Base-by-base conservation (phyloP, 2,329 filamentous ascomycete genomes). In the Trichoderma atrobrunneum region DNA sequence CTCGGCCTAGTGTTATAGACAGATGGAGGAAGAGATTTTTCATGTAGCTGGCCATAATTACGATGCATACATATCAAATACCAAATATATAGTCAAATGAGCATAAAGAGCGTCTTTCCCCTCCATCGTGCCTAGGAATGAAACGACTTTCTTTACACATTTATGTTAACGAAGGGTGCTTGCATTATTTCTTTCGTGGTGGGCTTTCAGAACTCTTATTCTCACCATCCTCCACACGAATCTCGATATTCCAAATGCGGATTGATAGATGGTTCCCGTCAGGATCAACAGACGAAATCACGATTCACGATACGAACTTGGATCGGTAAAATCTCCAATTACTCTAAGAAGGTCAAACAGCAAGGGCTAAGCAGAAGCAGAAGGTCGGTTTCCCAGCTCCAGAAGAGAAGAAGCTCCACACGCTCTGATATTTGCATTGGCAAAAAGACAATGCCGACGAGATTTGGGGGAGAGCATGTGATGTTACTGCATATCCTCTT, bases 21-120 rank as follows among this genome's bases (percentile, higher is more conserved):
- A 57, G 60, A 48, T 34, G 34, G 60, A 28, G 51, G 51, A 30
- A 28, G 12, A 24, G 51, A 39, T 18, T 59, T 43, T 67, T 59
- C 1, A 57, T 43, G 51, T 59, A 59, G 64, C 32, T 54, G 28
- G 64, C 64, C 51, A 67, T 67, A 67, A 59, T 67, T 30, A 67
- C 24, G 64, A 67, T 59, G 39, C 51, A 67, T 59, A 67, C 21
- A 57, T 57, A 57, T 8, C 24, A 28, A 51, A 57, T 57, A 57
- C 48, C 54, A 57, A 18, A 56, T 34, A 54, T 67, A 67, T 34
- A 39, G 43, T 21, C n/a, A 43, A 43, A 51, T 51, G 43, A 51
- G 43, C 43, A 21, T 51, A 51, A 21, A 21, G n/a, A 43, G 18
- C 43, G 43, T n/a, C n/a, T 3, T 16, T 6, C 8, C n/a, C n/a